Evolutionary conservation across 306 rosid species (phyloP), one percentile per base, ranked within the genome.

Genomic region (Oxytropis ochrocephala): DNA sequence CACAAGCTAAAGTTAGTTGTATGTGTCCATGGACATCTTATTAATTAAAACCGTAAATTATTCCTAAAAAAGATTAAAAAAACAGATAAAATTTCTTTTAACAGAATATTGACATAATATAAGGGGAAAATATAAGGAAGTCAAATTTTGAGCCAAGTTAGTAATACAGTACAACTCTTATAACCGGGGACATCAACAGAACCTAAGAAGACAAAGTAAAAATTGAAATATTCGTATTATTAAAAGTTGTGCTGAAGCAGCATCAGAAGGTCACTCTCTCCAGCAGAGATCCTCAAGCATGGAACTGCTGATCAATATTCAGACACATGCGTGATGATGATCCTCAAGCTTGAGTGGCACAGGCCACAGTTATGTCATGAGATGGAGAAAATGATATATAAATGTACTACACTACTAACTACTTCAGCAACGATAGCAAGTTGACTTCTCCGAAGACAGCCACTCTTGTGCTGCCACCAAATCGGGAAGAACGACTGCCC

Each of bases 401-500:
- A 51, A 46, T 67, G 38, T 51, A 24, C 29, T 24, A 24, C 3
- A 24, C 29, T 24, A 67, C 32, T 61, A 69, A 67, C 32, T 61
- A 69, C 10, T 47, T 72, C 67, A 68, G 77, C 24, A 29, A 60
- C 29, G 50, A n/a, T 30, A 9, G 17, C 6, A 63, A 56, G 81
- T 29, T 80, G 83, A 71, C 48, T 89, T 69, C 56, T 83, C 85
- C 35, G 89, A 83, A 76, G 77, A 63, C 24, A 91, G 86, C 88
- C 87, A 94, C 41, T 87, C 78, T 80, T 77, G 82, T 47, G 75
- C 75, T 16, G 94, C 84, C 35, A 61, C 46, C 69, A 94, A 80
- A 57, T 91, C 91, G 1, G 96, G 87, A 70, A 91, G 86, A 72
- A 91, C 96, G 46, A 77, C 75, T 9, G 91, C 97, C 1, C 97